phyloP scores from a whole-genome alignment of 2,329 filamentous ascomycete genomes.

The Ascocoryne sarcoides region DNA sequence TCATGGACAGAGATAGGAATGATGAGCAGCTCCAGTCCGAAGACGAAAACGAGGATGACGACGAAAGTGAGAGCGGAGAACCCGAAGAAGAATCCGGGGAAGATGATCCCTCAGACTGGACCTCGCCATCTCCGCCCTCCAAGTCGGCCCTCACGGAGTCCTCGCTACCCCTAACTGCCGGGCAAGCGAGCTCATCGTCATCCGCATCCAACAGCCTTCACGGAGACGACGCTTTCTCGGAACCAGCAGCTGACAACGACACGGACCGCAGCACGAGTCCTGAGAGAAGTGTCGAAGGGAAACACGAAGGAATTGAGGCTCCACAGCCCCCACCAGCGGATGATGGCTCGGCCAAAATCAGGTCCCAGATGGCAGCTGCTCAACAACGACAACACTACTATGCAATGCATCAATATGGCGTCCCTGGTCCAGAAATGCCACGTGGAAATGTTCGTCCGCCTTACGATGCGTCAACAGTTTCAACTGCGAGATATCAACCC shows the following conservation, averaged over 20 bases:
- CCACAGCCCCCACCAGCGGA: constrained; percentile 10
- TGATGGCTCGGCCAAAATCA: constrained; percentile 23
- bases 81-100: not conserved
- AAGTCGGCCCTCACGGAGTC: constrained; percentile 5
- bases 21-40: constrained; percentile 1
- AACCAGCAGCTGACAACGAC: constrained; percentile 30
- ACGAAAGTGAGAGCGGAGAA: not conserved
- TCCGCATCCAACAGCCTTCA: constrained; percentile 24
- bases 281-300: constrained; percentile 31
- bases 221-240: constrained; percentile 31
- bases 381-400: constrained; percentile 23
- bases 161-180: constrained; percentile 17
- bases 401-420: constrained; percentile 19
- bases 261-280: constrained; percentile 39
- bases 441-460: constrained; percentile 28
- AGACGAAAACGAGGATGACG: constrained; percentile 1
- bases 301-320: constrained; percentile 11
- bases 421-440: constrained; percentile 35
- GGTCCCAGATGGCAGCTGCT: constrained; percentile 25
- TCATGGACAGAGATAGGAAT: constrained; percentile 17
- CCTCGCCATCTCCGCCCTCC: constrained; percentile 1
- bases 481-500: no score
- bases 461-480: constrained; percentile 30
- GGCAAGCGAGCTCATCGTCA: constrained; percentile 27
- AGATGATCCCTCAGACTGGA: not conserved